Base-by-base conservation (phyloP, 495 filamentous ascomycete genomes). In the Choiromyces venosus region DNA sequence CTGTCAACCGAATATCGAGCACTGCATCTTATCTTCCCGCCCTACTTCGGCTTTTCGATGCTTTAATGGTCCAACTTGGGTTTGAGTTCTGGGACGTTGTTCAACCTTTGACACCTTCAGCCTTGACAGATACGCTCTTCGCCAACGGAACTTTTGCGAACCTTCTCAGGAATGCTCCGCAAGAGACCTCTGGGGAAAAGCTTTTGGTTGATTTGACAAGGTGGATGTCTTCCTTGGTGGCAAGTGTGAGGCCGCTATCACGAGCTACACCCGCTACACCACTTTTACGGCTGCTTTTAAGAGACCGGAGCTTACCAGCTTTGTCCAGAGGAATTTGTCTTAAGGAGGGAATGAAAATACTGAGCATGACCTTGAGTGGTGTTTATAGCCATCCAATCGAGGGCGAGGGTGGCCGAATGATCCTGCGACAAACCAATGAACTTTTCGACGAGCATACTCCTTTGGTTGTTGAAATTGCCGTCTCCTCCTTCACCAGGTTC, bases 171-270 rank as follows among this genome's bases (percentile, higher is more conserved):
- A 39, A 29, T 18, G 73, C 71, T 21, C 69, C 78, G 18, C 79
- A 80, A 65, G 71, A 73, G 21, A 71, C 46, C 33, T 64, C 39
- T 18, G 76, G 76, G 46, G 79, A 78, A 67, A 44, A 65, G n/a
- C 73, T 69, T 40, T 73, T 81, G 21, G 21, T 76, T 37, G 73
- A 79, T 69, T 71, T 81, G 35, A 81, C 79, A 25, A 73, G 72
- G 68, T 81, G 79, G 79, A 81, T 81, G 76, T 79, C 79, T 25
- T 78, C 80, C 19, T 81, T 81, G 67, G 69, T 78, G 38, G 69
- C 69, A 61, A 81, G 76, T 19, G 70, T 81, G 65, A 75, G 73
- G 25, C 79, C 79, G 3, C 72, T 80, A 68, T 76, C 74, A 52
- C 70, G 79, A 68, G 73, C 79, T 44, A 76, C 76, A 33, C 74